These are phyloP conservation scores for Gossypium bickii DNA, from an alignment of 345 rosid genomes.

Conservation along the genomic window DNA sequence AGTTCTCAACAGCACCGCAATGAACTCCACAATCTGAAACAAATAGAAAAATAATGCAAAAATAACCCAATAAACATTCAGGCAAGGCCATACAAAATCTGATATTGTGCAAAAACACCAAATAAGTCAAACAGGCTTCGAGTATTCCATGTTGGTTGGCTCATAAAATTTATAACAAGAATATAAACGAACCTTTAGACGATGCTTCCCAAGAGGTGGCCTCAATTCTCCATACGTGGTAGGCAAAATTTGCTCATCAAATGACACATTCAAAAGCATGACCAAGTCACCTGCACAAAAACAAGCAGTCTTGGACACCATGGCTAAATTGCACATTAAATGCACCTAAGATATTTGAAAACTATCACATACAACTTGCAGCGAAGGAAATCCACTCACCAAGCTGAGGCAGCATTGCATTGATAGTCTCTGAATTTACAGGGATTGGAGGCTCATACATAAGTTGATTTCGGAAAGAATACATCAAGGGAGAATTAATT, in stretches of 20 bases:
- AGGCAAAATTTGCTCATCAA: slow-evolving; percentile 76
- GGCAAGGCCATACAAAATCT: neutral
- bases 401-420: slow-evolving; percentile 94
- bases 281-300: slow-evolving; percentile 65
- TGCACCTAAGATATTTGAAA: neutral
- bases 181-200: slow-evolving; percentile 62
- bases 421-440: slow-evolving; percentile 75
- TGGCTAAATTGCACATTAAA: neutral
- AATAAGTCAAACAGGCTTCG: neutral
- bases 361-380: neutral
- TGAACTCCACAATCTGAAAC: slow-evolving; percentile 90
- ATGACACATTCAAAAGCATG: slow-evolving; percentile 60
- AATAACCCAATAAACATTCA: neutral
- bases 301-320: slow-evolving; percentile 18
- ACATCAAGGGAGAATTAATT: slow-evolving; percentile 58
- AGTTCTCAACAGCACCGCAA: slow-evolving; percentile 74
- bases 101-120: neutral
- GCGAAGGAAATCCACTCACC: slow-evolving; percentile 43
- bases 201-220: slow-evolving; percentile 99
- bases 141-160: neutral
- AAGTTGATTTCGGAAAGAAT: slow-evolving; percentile 76
- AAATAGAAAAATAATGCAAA: slow-evolving; percentile 12
- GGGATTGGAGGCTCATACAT: slow-evolving; percentile 72
- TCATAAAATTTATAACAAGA: neutral
- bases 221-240: slow-evolving; percentile 91